Evolutionary conservation across 805 yeast genomes (phyloP), one percentile per base, ranked within the genome.

Genomic region (Nakazawaea ishiwadae): DNA sequence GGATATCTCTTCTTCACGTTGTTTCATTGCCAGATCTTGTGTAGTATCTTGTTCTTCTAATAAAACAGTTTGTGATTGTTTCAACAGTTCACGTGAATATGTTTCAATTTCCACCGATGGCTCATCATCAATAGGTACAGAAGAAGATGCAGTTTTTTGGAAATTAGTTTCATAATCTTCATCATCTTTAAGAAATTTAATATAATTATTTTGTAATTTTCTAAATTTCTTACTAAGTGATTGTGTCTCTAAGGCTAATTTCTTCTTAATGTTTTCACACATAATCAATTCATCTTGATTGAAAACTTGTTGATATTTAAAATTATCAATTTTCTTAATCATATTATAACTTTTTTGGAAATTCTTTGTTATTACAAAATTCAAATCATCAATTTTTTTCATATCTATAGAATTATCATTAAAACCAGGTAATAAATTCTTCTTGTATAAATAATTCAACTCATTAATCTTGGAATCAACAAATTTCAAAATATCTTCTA

Each of bases 1-100:
- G 24, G 84, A 84, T 40, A 93, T 93, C 55, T 91, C 99, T 40
- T 80, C 76, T 55, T 93, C 99, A 40, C 99, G 71, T 51, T 84
- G 87, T 42, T 77, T 73, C 28, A 85, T 59, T 40, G 63, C 60
- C 19, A 62, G 60, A 44, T 68, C 73, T 29, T 66, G 61, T 5
- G 52, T 49, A 38, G 53, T 62, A 12, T 44, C 23, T 47, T 58
- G 49, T 40, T 56, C 49, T 40, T 35, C 31, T 32, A 39, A 26
- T 26, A 47, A 51, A 43, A 54, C 55, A 37, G 51, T 56, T 42
- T 65, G 71, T 2, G 81, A 71, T 45, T 71, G 75, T 42, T 65
- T 67, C 49, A 77, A 63, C 3, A 77, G 79, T 42, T 71, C 69
- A 46, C 73, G 61, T 3, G 81, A 75, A 52, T 77, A 77, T 12